Evolutionary conservation across 208 protist genomes (phyloP).

Genomic region (Acanthamoeba divionensis): DNA sequence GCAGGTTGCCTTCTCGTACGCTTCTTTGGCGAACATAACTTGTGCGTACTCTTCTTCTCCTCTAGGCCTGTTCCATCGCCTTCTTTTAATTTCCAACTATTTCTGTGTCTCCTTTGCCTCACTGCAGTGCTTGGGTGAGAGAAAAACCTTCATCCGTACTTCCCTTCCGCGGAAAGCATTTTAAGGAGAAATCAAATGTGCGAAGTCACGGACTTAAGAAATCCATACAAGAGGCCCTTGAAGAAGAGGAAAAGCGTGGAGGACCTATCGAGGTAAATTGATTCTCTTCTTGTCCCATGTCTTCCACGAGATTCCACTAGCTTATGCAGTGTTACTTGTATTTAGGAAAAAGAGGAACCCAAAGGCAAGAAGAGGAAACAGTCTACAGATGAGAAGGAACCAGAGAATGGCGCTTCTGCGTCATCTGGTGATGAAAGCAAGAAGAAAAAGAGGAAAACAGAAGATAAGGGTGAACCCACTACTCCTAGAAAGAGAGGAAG

Average conservation of each 20-base stretch:
- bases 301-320: neutral
- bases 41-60: neutral
- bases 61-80: neutral
- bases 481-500: neutral
- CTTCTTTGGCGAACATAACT: slow-evolving; percentile 49
- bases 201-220: neutral
- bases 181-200: neutral
- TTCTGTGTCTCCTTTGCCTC: neutral
- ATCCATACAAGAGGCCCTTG: slow-evolving; percentile 20
- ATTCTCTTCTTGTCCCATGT: neutral
- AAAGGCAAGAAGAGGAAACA: neutral
- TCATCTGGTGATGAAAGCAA: neutral
- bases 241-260: slow-evolving; percentile 5
- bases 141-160: neutral
- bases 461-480: neutral
- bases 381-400: neutral
- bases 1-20: neutral
- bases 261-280: neutral
- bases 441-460: neutral
- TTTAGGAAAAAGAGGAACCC: neutral
- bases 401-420: neutral
- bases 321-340: neutral
- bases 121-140: slow-evolving; percentile 31
- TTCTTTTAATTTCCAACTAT: neutral
- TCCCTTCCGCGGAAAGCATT: slow-evolving; percentile 46